Base-by-base conservation (phyloP, 140 eudicot species). In the Flaveria floridana region DNA sequence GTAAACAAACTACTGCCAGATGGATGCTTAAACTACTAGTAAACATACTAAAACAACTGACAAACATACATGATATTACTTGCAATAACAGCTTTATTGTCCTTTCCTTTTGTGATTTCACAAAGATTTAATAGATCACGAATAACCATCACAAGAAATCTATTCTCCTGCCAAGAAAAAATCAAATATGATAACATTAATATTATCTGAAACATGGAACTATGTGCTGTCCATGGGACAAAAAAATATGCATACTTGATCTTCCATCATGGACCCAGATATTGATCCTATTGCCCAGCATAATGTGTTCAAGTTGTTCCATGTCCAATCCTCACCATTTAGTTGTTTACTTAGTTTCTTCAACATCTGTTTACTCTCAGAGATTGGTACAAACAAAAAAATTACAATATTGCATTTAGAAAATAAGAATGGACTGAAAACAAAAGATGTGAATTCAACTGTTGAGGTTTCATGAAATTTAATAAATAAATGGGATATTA, bases 271-370 rank as follows among this genome's bases (percentile, higher is more conserved):
- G 62, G 97, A 92, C 61, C 97, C 97, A 34, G 97, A 92, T 81
- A 92, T 89, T 18, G 97, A 92, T 66, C 97, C 97, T 20, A 92
- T 92, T 20, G 97, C 97, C 97, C 97, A 92, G 75, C 97, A 92
- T 75, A 92, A 74, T 1, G 97, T 92, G 75, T 92, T 92, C 72
- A 92, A 84, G 82, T 92, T 92, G 83, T 92, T 92, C 97, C 97
- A 92, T 23, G 95, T 73, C 97, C 97, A 92, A 78, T 92, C 97
- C 80, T 89, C 96, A 21, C 97, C 97, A 55, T 83, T 84, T 65
- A 95, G 77, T 75, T 91, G 99, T 76, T 87, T 95, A 62, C 84
- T 87, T 68, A 95, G 64, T 80, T 91, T 95, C 73, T 65, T 87
- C 76, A 95, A 85, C 99, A 95, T 95, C 96, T 95, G 82, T 74